Base-by-base conservation (phyloP, 2,329 filamentous ascomycete genomes). In the Aspergillus tamarii region DNA sequence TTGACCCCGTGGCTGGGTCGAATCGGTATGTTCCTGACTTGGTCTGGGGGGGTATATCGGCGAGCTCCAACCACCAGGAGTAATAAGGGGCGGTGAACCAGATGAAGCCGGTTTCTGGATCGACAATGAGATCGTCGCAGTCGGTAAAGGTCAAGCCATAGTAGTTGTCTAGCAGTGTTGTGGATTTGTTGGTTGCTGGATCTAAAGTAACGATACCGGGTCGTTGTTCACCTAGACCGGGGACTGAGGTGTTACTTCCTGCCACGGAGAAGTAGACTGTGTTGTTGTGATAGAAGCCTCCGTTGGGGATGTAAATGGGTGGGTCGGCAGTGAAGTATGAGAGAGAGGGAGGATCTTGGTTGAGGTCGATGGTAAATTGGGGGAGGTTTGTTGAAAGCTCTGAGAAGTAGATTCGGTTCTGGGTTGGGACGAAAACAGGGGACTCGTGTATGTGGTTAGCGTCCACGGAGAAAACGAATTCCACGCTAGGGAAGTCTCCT, bases 41-140 rank as follows among this genome's bases (percentile, higher is more conserved):
- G 30, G 57, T 45, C 30, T 61, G 60, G 0, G 53, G 53, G 4
- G 60, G 43, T 26, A 43, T 57, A 21, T 54, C 52, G 19, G 52
- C 28, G 30, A 54, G 19, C 3, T 21, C 30, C 19, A 54, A n/a
- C 52, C 52, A 54, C 52, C 52, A 54, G 34, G 53, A 41, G 43
- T 57, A 50, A 9, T 48, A 57, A 9, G 53, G 54, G 34, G 36
- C 45, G n/a, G 60, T 61, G 45, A 61, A 61, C 60, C 60, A 61
- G 53, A 61, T 32, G 23, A 57, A 56, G 23, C 60, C 60, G 19
- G 52, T 54, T 8, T n/a, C 45, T 0, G 60, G 53, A 16, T 56
- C 60, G 32, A 61, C 43, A 43, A 56, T 50, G 28, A 61, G 12
- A 23, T 61, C 60, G 19, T 61, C 60, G 32, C 60, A 61, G 26